Evolutionary conservation across 768 basidiomycete species (phyloP), one percentile per base, ranked within the genome.

Genomic region (Auriscalpium orientale): DNA sequence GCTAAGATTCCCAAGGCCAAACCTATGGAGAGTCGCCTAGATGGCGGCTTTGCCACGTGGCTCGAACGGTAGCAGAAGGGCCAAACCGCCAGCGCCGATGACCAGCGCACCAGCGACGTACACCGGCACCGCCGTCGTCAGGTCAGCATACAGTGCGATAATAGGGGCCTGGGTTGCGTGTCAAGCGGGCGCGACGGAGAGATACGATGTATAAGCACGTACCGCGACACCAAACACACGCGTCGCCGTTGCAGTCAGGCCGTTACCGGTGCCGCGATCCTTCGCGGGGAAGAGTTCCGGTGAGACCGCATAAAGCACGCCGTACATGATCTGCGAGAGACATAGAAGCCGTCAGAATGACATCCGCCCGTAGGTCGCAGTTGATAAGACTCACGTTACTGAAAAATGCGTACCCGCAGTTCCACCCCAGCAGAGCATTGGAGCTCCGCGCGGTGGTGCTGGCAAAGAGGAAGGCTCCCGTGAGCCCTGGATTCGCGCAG

Each of bases 401-500:
- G 59, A 69, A 76, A 65, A 85, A 85, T n/a, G 72, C 76, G 59
- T 86, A 87, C 9, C 79, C 86, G 64, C 87, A 91, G 68, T 90
- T 89, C 88, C 88, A 91, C 48, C 82, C 88, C 22, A 91, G 74
- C 44, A 90, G 75, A 28, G 79, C 75, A 57, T 84, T 75, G 8
- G 84, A 87, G 56, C 78, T 82, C 62, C 80, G 77, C 34, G 88
- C 79, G n/a, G 87, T 89, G 46, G 88, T 90, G 35, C 79, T 83
- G 59, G 77, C 83, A 64, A 87, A 84, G 47, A 92, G 77, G 72
- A 90, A 90, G 12, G 75, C 76, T 15, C 87, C 88, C 11, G 89
- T 90, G 63, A 89, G 75, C 66, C 77, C 82, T 84, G 71, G 65
- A 65, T 76, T 75, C 67, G 46, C 70, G 72, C 72, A 64, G 49